A percentile compares a stretch with the other conserved stretches of the same genome.
These are phyloP conservation scores for Emericellopsis terricola DNA, from an alignment of 495 filamentous ascomycete species.

Conservation along the genomic window DNA sequence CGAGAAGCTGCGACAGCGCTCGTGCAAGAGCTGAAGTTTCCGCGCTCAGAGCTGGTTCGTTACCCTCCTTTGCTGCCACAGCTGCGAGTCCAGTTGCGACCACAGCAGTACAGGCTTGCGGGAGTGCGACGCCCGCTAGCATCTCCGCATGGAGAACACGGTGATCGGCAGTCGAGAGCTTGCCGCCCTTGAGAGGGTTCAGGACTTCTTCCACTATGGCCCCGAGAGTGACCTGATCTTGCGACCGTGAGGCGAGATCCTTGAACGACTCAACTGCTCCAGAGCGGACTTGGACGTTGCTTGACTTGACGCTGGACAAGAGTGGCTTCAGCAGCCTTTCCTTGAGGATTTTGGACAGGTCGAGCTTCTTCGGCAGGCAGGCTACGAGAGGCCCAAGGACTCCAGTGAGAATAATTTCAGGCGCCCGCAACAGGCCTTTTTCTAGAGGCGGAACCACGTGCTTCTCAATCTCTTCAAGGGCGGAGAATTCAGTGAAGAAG, in stretches of 20 bases:
- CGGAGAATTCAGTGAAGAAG: conserved; percentile 66
- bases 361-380: conserved; percentile 48
- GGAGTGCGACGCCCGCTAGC: conserved; percentile 41
- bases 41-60: conserved; percentile 61
- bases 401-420: conserved; percentile 71
- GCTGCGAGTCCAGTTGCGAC: conserved; percentile 46
- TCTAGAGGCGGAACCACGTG: conserved; percentile 70
- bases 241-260: conserved; percentile 38
- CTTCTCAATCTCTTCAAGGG: conserved; percentile 51
- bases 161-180: conserved; percentile 66
- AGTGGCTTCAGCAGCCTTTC: conserved; percentile 65
- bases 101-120: conserved; percentile 37
- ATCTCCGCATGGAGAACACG: conserved; percentile 64
- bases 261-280: conserved; percentile 58
- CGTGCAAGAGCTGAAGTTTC: conserved; percentile 50
- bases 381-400: conserved; percentile 51
- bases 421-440: conserved; percentile 71
- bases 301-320: conserved; percentile 75
- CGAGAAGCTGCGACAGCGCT: conserved; percentile 39
- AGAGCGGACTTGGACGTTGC: conserved; percentile 55
- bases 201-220: conserved; percentile 63
- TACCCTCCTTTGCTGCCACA: conserved; percentile 61
- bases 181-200: conserved; percentile 57
- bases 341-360: conserved; percentile 55
- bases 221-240: conserved; percentile 33